These are phyloP conservation scores for Psilocybe mexicana DNA, from an alignment of 1,284 basidiomycete species.

Conservation along the genomic window DNA sequence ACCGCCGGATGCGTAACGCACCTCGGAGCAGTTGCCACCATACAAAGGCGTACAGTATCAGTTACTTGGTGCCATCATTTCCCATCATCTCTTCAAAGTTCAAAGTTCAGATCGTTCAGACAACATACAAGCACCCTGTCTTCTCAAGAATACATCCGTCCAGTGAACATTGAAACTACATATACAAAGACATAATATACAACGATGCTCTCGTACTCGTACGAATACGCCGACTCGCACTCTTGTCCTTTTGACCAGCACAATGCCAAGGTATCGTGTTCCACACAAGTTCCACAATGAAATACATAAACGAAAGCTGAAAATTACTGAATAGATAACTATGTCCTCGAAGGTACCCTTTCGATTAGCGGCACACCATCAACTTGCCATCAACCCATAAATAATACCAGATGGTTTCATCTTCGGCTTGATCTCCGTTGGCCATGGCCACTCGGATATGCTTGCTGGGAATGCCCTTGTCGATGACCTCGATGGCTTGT, in stretches of 20 bases:
- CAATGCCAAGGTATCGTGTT: constrained; percentile 2
- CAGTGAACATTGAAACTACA: too few species aligned
- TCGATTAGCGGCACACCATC: neutral
- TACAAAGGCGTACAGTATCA: neutral
- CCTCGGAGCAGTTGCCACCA: neutral
- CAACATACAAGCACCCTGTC: too few species aligned
- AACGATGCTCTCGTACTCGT: too few species aligned
- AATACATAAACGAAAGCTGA: neutral
- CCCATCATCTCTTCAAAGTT: too few species aligned
- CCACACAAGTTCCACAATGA: neutral
- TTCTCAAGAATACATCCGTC: too few species aligned
- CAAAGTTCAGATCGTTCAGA: too few species aligned
- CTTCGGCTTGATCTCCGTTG: constrained; percentile 17
- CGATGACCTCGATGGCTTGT: constrained; percentile 11
- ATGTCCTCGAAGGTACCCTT: neutral
- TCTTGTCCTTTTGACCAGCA: too few species aligned
- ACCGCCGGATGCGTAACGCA: neutral
- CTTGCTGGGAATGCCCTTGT: constrained; percentile 14
- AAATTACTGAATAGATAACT: neutral
- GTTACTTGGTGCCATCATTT: too few species aligned
- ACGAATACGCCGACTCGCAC: too few species aligned
- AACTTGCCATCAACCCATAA: neutral
- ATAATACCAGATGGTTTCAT: constrained; percentile 4
- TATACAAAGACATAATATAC: neutral
- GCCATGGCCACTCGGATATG: constrained; percentile 2